Evolutionary conservation across 2,329 filamentous ascomycete species (phyloP).

Genomic region (Dothiorella sarmentorum): DNA sequence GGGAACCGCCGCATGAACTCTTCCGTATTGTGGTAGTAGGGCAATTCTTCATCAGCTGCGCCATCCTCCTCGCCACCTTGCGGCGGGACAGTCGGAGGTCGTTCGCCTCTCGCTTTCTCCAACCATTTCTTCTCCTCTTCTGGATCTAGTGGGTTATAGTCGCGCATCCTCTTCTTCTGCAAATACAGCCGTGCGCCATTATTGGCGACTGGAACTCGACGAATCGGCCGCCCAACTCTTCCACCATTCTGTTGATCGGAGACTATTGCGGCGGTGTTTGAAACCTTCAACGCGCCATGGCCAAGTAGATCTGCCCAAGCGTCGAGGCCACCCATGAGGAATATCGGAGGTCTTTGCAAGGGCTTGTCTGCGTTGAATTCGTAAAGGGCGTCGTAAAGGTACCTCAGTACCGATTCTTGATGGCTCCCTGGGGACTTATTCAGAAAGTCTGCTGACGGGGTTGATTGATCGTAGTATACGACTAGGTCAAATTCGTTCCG

Average conservation of each 20-base stretch:
- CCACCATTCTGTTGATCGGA: conserved; percentile 41
- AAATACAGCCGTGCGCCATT: conserved; percentile 52
- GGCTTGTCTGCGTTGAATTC: conserved; percentile 80
- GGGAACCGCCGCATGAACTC: conserved; percentile 84
- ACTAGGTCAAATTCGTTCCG: conserved; percentile 77
- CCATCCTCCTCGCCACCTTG: conserved; percentile 28
- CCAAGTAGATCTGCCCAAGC: conserved; percentile 87
- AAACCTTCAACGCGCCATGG: conserved; percentile 57
- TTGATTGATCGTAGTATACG: conserved; percentile 81
- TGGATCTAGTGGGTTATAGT: conserved; percentile 68
- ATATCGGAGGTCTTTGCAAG: conserved; percentile 67
- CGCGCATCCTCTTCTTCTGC: conserved; percentile 55
- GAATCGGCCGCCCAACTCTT: conserved; percentile 48
- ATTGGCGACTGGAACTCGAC: conserved; percentile 51
- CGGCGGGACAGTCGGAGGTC: conserved; percentile 44
- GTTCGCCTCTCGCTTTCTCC: conserved; percentile 67
- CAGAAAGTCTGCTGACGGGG: conserved; percentile 57
- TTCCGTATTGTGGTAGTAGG: conserved; percentile 65
- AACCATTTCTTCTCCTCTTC: conserved; percentile 82
- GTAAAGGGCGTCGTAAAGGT: conserved; percentile 73
- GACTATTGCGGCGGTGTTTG: conserved; percentile 52
- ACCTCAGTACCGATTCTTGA: conserved; percentile 56
- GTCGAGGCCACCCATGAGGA: conserved; percentile 78
- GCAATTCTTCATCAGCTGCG: conserved; percentile 30
- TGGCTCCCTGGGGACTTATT: conserved; percentile 44